phyloP scores from a whole-genome alignment of 768 basidiomycete species.

The Leccinum boreale region DNA sequence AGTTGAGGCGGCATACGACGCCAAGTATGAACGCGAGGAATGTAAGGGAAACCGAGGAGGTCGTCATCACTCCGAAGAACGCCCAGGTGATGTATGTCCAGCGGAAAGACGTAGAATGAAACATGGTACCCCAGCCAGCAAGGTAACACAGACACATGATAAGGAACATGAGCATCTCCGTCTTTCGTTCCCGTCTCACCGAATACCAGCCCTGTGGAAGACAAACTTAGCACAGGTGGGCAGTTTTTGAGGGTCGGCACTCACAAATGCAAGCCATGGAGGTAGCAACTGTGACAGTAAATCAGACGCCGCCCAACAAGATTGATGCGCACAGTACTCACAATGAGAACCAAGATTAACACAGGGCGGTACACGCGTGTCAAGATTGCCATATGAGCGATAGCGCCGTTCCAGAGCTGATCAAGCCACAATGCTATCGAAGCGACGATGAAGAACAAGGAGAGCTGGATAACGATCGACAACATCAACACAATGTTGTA shows the following conservation, averaged over 20 bases:
- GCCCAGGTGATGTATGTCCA: constrained; percentile 74
- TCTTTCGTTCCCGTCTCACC: constrained; percentile 60
- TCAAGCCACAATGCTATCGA: constrained; percentile 77
- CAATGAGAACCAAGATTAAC: constrained; percentile 54
- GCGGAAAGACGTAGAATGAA: constrained; percentile 66
- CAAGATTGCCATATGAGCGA: constrained; percentile 50
- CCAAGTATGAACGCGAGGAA: constrained; percentile 57
- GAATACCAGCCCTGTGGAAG: constrained; percentile 66
- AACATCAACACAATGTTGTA: constrained; percentile 71
- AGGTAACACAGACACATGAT: constrained; percentile 58
- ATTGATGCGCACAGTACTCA: constrained; percentile 36
- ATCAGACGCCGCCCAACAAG: background rate
- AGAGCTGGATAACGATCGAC: constrained; percentile 73
- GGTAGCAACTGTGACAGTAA: constrained; percentile 47
- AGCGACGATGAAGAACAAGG: constrained; percentile 70
- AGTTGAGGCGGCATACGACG: constrained; percentile 67
- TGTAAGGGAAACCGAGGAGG: constrained; percentile 55
- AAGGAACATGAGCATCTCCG: constrained; percentile 63
- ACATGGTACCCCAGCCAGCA: constrained; percentile 69
- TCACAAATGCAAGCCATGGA: constrained; percentile 65
- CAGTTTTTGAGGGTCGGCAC: constrained; percentile 7
- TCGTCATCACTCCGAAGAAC: constrained; percentile 67
- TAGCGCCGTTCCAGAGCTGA: constrained; percentile 63
- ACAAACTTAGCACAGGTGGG: background rate
- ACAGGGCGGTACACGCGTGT: constrained; percentile 50